Percentiles rank a stretch among this genome's conserved stretches.
Evolutionary conservation across 371 early-diverging fungal genomes (phyloP).

Genomic region (Mycotypha africana): DNA sequence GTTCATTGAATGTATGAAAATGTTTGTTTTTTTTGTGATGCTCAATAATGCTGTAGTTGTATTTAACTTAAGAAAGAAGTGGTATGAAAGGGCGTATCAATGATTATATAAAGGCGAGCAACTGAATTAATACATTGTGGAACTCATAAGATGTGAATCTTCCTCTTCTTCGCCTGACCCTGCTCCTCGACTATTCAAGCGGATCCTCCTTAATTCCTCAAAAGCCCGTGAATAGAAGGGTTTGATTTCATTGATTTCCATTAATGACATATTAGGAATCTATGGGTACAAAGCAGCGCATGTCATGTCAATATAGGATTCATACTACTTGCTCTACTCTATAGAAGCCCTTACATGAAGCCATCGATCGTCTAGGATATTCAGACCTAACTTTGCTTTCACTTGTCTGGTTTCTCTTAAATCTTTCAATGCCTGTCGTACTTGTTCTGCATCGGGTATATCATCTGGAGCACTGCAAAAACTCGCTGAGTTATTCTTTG

Average conservation of each 20-base stretch:
- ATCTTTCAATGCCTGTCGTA: conserved; percentile 74
- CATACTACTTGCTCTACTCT: background rate
- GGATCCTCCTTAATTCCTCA: conserved; percentile 59
- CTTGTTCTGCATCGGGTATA: conserved; percentile 63
- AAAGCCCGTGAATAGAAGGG: conserved; percentile 81
- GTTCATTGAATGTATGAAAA: too few species aligned
- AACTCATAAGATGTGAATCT: too few species aligned
- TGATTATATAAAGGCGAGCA: too few species aligned
- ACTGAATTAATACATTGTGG: too few species aligned
- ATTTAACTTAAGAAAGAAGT: too few species aligned
- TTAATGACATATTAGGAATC: conserved; percentile 78
- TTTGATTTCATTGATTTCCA: conserved; percentile 88
- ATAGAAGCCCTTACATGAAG: conserved; percentile 50
- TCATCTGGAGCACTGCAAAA: conserved; percentile 71
- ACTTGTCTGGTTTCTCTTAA: conserved; percentile 79
- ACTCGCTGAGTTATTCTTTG: too few species aligned
- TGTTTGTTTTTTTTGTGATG: too few species aligned
- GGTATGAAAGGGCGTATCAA: too few species aligned
- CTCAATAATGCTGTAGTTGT: too few species aligned
- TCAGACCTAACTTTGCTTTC: conserved; percentile 73
- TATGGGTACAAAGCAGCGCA: too few species aligned
- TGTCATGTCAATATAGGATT: background rate
- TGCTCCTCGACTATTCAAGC: too few species aligned
- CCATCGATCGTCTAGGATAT: conserved; percentile 57
- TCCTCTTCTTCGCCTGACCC: too few species aligned